Percentiles rank a stretch among this genome's conserved stretches.
Evolutionary conservation across 768 basidiomycete genomes (phyloP).

Genomic region (Lentinula detonsa): DNA sequence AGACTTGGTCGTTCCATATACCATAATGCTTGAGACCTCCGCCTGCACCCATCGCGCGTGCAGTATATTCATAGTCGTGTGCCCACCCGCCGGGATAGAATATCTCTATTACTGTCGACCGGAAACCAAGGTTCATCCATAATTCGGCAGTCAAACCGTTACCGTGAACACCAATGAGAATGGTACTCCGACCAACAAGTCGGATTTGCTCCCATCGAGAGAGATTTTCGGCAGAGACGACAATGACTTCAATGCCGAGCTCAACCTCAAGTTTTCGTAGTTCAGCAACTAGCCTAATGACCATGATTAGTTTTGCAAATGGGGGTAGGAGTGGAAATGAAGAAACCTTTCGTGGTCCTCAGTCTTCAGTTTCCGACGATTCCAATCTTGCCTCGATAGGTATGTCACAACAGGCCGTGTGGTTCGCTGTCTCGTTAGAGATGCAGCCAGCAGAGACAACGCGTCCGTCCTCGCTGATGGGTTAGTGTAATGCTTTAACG

Average conservation of each 20-base stretch:
- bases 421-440: background rate
- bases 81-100: slow-evolving; percentile 84
- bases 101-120: slow-evolving; percentile 89
- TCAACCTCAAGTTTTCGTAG: slow-evolving; percentile 61
- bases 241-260: slow-evolving; percentile 83
- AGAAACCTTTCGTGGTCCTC: slow-evolving; percentile 56
- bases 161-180: slow-evolving; percentile 6
- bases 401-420: slow-evolving; percentile 80
- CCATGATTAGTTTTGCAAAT: background rate
- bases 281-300: slow-evolving; percentile 56
- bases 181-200: slow-evolving; percentile 77
- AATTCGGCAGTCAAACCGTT: slow-evolving; percentile 42
- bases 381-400: slow-evolving; percentile 86
- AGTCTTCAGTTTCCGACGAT: slow-evolving; percentile 70
- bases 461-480: background rate
- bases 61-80: slow-evolving; percentile 77
- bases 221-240: slow-evolving; percentile 81
- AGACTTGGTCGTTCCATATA: slow-evolving; percentile 76
- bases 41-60: slow-evolving; percentile 55
- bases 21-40: slow-evolving; percentile 70
- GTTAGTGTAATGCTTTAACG: background rate
- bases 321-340: background rate
- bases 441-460: background rate
- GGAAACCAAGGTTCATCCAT: slow-evolving; percentile 86
- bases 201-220: slow-evolving; percentile 73